Evolutionary conservation across 495 filamentous ascomycete species (phyloP).

Genomic region (Aspergillus nidulans): DNA sequence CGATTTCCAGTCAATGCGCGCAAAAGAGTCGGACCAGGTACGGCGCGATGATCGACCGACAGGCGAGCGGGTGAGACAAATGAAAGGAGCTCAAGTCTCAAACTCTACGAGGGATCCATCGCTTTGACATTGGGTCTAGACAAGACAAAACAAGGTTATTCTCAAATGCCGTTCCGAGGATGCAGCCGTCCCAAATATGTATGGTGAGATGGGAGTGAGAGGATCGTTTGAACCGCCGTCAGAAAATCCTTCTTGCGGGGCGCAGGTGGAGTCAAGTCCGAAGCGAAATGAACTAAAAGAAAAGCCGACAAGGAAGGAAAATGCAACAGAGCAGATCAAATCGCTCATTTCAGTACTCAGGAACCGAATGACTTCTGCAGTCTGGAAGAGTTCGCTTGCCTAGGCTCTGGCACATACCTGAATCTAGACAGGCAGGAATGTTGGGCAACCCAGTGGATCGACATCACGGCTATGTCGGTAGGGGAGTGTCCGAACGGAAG

Average conservation of each 20-base stretch:
- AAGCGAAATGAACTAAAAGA: neutral
- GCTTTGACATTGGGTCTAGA: slow-evolving; percentile 5
- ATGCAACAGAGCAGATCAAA: neutral
- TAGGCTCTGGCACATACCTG: too few relatives aligned
- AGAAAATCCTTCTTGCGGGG: slow-evolving; percentile 15
- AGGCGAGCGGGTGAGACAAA: neutral
- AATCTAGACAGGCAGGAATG: too few relatives aligned
- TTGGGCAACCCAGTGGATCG: too few relatives aligned
- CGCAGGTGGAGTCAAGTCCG: slow-evolving; percentile 7
- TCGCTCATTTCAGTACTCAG: too few relatives aligned
- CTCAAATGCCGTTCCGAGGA: slow-evolving; percentile 25
- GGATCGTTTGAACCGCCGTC: slow-evolving; percentile 11
- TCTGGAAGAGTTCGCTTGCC: too few relatives aligned
- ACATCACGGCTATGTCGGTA: neutral
- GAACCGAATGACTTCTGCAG: too few relatives aligned
- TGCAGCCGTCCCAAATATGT: neutral
- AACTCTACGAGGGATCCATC: slow-evolving; percentile 3
- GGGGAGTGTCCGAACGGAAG: neutral
- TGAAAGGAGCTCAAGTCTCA: neutral
- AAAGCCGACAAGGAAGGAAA: slow-evolving; percentile 2
- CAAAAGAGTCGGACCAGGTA: neutral
- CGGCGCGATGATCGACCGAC: neutral
- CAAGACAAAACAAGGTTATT: slow-evolving; percentile 23
- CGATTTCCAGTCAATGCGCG: neutral
- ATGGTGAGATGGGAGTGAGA: slow-evolving; percentile 1